Conservation (phyloP, 2,329 filamentous ascomycete species). For the Cladobotryum protrusum region DNA sequence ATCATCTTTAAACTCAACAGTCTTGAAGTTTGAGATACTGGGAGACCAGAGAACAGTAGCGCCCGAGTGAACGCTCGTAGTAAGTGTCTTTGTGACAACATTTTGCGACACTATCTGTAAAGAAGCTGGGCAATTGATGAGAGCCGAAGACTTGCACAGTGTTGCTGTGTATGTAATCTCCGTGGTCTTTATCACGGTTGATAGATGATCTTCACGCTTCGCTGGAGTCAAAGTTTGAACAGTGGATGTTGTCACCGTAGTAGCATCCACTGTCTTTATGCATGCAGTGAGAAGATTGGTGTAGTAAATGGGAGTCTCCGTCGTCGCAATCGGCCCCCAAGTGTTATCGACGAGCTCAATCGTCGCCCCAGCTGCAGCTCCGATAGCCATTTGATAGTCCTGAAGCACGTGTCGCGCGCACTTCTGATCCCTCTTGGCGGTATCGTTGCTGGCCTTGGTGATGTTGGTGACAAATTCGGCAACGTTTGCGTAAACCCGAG, state of each 20-base stretch:
- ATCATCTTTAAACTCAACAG: slow-evolving; percentile 37
- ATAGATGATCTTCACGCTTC: slow-evolving; percentile 23
- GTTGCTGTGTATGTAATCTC: slow-evolving; percentile 38
- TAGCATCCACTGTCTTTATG: slow-evolving; percentile 18
- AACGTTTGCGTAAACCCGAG: slow-evolving; percentile 44
- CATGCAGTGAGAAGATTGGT: slow-evolving; percentile 43
- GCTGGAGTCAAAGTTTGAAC: slow-evolving; percentile 12
- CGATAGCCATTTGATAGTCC: slow-evolving; percentile 45
- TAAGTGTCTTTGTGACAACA: slow-evolving; percentile 32
- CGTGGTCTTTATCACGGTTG: slow-evolving; percentile 35
- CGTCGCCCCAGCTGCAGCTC: slow-evolving; percentile 48
- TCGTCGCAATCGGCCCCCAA: slow-evolving; percentile 45
- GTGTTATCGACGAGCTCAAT: slow-evolving; percentile 35
- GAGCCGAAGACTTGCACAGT: slow-evolving; percentile 34
- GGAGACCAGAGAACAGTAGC: slow-evolving; percentile 19
- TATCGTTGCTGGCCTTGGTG: slow-evolving; percentile 28
- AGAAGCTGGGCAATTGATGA: slow-evolving; percentile 45
- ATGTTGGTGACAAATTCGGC: slow-evolving; percentile 50
- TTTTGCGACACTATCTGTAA: slow-evolving; percentile 39
- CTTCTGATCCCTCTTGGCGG: slow-evolving; percentile 24
- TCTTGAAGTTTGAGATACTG: slow-evolving; percentile 23
- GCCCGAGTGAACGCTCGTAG: slow-evolving; percentile 35
- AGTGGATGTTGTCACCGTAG: slow-evolving; percentile 18
- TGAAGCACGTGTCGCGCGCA: slow-evolving; percentile 43
- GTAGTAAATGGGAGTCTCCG: slow-evolving; percentile 45